Evolutionary conservation across 495 filamentous ascomycete species (phyloP), one percentile per base, ranked within the genome.

Genomic region (Symbiotaphrina buchneri): DNA sequence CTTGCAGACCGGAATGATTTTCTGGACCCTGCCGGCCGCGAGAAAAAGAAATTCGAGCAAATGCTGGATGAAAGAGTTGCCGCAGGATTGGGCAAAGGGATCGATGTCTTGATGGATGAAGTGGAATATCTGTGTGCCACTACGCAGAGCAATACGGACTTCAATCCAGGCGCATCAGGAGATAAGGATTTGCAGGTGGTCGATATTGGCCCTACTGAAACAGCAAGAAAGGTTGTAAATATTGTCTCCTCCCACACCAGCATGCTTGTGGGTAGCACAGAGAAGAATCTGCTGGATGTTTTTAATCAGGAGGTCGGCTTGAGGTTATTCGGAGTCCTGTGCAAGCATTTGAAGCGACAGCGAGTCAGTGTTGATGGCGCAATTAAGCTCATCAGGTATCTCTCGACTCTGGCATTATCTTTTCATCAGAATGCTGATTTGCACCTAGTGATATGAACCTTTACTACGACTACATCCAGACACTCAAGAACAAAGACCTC

Each of bases 21-120:
- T 44, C 54, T 99, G 21, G 79, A 87, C 43, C 81, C 83, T 3
- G 79, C 83, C 0, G 74, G 72, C 13, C 72, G 90, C 39, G 83
- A 85, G 41, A 99, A 99, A 64, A 95, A 93, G 53, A 80, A 76
- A 28, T 99, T 99, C 37, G 90, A 99, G 58, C 84, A 95, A 51
- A 92, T 93, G 75, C 71, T 99, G 6, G 90, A 99, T 46, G 90
- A 95, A 52, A 74, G 79, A 31, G 90, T 99, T 14, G 90, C 90
- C 1, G 82, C 87, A 18, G 90, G 90, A 5, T 54, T 99, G 38
- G 93, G 92, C 46, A 90, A 87, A 54, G 90, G 90, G 32, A 94
- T 99, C 41, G 84, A 95, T 43, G 90, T 93, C 18, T 65, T 99
- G 29, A 94, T 99, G 74, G 82, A 87, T 40, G 90, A 99, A 54